phyloP scores from a whole-genome alignment of 164 flowering plant genomes.

The Annona cherimola region DNA sequence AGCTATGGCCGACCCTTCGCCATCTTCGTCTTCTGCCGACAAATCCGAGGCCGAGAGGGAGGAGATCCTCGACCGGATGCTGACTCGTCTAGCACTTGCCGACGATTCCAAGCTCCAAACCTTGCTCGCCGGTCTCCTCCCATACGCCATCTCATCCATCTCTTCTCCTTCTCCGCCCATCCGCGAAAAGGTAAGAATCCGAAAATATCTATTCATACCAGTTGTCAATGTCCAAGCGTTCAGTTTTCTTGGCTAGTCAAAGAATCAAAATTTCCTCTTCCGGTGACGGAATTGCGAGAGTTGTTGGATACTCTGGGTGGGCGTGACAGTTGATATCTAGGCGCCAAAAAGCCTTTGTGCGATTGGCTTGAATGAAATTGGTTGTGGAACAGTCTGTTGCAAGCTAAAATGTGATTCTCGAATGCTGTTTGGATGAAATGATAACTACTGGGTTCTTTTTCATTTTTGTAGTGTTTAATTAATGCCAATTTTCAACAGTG shows the following conservation, averaged over 20 bases:
- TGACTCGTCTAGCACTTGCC: constrained; percentile 84
- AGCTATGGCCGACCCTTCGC: background rate
- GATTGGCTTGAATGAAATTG: too few species aligned
- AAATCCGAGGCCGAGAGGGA: constrained; percentile 62
- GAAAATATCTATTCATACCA: background rate
- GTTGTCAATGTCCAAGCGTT: background rate
- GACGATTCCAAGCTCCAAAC: constrained; percentile 79
- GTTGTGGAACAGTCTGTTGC: too few species aligned
- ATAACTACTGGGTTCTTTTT: too few species aligned
- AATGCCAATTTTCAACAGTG: too few species aligned
- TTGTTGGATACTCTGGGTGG: background rate
- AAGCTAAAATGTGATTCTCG: too few species aligned
- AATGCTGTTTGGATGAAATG: too few species aligned
- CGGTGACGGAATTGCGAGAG: too few species aligned
- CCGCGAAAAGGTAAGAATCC: constrained; percentile 60
- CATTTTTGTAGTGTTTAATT: too few species aligned
- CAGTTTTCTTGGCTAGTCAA: too few species aligned
- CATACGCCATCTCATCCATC: constrained; percentile 72
- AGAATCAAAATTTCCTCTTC: too few species aligned
- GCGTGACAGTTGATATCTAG: too few species aligned
- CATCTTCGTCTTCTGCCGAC: constrained; percentile 28
- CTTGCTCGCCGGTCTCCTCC: constrained; percentile 81
- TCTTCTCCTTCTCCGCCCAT: constrained; percentile 48
- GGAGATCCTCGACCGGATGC: constrained; percentile 81
- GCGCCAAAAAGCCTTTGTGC: too few species aligned